A percentile compares a stretch with the other conserved stretches of the same genome.
phyloP scores from a whole-genome alignment of 2,329 filamentous ascomycete species.

The Pyrenophora teres region DNA sequence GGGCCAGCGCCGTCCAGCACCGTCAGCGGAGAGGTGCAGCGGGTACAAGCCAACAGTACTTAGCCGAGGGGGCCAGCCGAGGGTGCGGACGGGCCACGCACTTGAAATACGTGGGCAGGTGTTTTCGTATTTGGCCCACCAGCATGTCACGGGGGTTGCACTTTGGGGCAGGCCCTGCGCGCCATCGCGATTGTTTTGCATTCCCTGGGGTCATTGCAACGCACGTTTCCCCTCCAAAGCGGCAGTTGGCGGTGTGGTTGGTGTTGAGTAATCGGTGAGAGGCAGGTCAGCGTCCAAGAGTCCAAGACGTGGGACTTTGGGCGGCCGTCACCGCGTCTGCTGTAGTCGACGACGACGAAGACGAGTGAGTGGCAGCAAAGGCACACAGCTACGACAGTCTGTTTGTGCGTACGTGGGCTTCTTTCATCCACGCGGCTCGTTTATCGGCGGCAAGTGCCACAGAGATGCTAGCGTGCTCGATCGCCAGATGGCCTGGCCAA shows the following conservation, averaged over 20 bases:
- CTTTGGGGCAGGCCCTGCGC: conserved; percentile 10
- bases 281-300: background rate
- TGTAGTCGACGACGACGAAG: too few relatives aligned
- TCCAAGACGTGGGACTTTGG: too few relatives aligned
- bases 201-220: conserved; percentile 3
- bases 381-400: too few relatives aligned
- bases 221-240: background rate
- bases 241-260: background rate
- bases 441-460: conserved; percentile 10
- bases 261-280: background rate
- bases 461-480: conserved; percentile 10
- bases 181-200: conserved; percentile 1
- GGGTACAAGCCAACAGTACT: conserved; percentile 3
- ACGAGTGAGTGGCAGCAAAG: too few relatives aligned
- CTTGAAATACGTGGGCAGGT: conserved; percentile 3
- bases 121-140: conserved; percentile 5
- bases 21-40: background rate
- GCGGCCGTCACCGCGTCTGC: too few relatives aligned
- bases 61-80: too few relatives aligned
- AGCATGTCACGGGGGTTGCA: background rate
- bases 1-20: background rate
- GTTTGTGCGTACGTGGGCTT: too few relatives aligned
- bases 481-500: conserved; percentile 7
- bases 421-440: conserved; percentile 4
- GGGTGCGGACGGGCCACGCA: background rate